Percentiles rank a stretch among this genome's conserved stretches.
Conservation (phyloP, 257 asterid species). For the Solanum etuberosum region DNA sequence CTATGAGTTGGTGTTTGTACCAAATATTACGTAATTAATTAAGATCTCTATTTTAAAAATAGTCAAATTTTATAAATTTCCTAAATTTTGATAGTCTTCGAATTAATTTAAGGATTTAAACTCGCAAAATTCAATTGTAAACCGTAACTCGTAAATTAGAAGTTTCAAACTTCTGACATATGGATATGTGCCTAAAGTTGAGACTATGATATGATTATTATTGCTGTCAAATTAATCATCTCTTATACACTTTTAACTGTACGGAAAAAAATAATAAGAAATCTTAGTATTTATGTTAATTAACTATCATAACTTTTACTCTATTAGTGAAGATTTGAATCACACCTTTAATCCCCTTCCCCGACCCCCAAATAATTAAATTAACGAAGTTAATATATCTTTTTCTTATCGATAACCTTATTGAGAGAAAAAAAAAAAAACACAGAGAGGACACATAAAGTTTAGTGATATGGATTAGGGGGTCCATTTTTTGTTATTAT, state of each 20-base stretch:
- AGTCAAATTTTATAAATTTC: no score
- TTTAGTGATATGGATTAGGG: not conserved
- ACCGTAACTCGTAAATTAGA: not conserved
- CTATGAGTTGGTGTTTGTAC: not conserved
- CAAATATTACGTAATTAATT: not conserved
- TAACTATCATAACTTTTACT: not conserved
- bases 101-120: no score
- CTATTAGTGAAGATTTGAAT: not conserved
- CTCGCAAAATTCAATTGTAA: no score
- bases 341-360: not conserved
- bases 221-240: not conserved
- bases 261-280: no score
- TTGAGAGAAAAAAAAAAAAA: not conserved
- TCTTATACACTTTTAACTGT: not conserved
- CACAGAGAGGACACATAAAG: not conserved
- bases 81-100: not conserved
- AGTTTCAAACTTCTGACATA: not conserved
- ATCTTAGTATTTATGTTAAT: no score
- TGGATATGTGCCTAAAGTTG: not conserved
- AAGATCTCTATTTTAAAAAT: not conserved
- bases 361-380: not conserved
- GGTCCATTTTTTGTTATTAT: not conserved
- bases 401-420: not conserved
- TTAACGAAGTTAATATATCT: not conserved
- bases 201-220: not conserved